A percentile compares a stretch with the other conserved stretches of the same genome.
phyloP scores from a whole-genome alignment of 208 protist genomes.

The Histomonas meleagridis region DNA sequence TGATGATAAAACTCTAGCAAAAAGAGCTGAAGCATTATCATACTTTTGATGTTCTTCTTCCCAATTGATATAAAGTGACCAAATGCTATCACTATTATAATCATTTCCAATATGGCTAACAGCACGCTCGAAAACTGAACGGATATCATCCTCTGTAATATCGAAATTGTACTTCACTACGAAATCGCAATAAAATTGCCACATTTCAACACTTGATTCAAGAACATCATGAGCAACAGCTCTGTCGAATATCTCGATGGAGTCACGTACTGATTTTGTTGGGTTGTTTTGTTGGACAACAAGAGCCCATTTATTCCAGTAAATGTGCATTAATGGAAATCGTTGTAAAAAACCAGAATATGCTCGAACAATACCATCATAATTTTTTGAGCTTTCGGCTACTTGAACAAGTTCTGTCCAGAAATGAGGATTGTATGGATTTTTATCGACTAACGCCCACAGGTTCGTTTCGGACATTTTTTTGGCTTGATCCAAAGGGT shows the following conservation, averaged over 20 bases:
- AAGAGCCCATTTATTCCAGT: neutral
- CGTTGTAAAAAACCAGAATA: neutral
- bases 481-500: too few relatives aligned
- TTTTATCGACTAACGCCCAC: neutral
- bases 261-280: neutral
- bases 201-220: slow-evolving; percentile 5
- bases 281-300: neutral
- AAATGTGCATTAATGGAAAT: slow-evolving; percentile 15
- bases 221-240: neutral
- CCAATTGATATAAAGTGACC: slow-evolving; percentile 12
- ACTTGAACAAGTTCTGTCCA: neutral
- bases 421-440: slow-evolving; percentile 5
- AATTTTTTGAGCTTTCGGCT: neutral
- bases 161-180: neutral
- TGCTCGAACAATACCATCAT: neutral
- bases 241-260: neutral
- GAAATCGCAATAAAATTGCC: slow-evolving; percentile 20
- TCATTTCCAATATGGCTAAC: neutral
- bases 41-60: neutral
- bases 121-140: neutral
- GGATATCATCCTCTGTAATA: neutral
- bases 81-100: slow-evolving; percentile 5
- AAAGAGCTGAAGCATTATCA: neutral
- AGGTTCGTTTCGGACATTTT: neutral
- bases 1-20: neutral